Evolutionary conservation across 441 rosid species (phyloP).

Genomic region (Aleurites moluccanus): DNA sequence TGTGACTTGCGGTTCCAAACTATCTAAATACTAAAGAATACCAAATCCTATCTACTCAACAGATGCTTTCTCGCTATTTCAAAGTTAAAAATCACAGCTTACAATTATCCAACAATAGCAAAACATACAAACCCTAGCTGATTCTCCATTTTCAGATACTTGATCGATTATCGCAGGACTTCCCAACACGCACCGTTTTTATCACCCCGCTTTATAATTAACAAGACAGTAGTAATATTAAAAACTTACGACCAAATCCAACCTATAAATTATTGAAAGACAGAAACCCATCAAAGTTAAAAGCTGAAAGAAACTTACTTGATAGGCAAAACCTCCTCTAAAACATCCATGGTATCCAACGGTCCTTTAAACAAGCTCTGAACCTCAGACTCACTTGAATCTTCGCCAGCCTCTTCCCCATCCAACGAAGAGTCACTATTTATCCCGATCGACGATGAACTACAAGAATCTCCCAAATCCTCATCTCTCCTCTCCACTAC

Average conservation of each 20-base stretch:
- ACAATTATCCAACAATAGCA: too few relatives aligned
- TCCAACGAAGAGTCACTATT: constrained; percentile 33
- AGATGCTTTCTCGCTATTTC: not conserved
- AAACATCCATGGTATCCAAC: constrained; percentile 36
- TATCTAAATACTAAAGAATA: not conserved
- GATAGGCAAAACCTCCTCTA: constrained; percentile 48
- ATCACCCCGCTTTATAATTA: not conserved
- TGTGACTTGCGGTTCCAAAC: not conserved
- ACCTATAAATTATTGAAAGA: too few relatives aligned
- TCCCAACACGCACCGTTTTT: not conserved
- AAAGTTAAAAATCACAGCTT: not conserved
- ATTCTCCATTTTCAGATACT: not conserved
- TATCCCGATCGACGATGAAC: constrained; percentile 40
- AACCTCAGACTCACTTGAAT: constrained; percentile 31
- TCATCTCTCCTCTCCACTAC: constrained; percentile 8
- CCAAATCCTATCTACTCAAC: not conserved
- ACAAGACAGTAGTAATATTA: too few relatives aligned
- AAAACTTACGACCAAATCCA: too few relatives aligned
- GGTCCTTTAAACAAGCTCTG: constrained; percentile 45
- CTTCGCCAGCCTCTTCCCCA: constrained; percentile 27
- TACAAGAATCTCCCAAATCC: constrained; percentile 19
- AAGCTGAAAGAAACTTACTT: constrained; percentile 29
- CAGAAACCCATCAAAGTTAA: constrained; percentile 14
- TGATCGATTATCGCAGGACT: not conserved
- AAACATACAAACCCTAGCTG: not conserved